A percentile compares a stretch with the other conserved stretches of the same genome.
These are phyloP conservation scores for Penicillium coffeae DNA, from an alignment of 495 filamentous ascomycete species.

Conservation along the genomic window DNA sequence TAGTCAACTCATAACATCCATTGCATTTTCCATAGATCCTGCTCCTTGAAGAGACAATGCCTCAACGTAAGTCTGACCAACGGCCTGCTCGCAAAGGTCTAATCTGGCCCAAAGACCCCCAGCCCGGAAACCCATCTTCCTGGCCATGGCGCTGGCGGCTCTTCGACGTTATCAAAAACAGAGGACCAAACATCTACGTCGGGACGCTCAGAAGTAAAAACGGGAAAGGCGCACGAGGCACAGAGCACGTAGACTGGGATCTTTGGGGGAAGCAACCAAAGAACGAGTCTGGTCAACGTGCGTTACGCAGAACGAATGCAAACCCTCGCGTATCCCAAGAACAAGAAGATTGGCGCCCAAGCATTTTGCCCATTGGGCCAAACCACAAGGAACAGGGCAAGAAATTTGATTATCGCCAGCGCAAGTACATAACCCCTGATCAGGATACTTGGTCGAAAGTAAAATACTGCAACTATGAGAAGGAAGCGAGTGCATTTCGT, in stretches of 20 bases:
- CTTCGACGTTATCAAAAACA: constrained; percentile 33
- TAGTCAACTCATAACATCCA: neutral
- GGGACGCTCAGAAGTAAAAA: constrained; percentile 13
- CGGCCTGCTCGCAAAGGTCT: constrained; percentile 12
- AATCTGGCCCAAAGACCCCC: constrained; percentile 42
- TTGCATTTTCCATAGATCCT: too few species aligned
- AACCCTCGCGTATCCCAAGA: too few species aligned
- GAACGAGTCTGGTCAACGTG: neutral
- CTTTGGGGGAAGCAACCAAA: constrained; percentile 12
- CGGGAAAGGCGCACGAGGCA: neutral
- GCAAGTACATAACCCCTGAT: constrained; percentile 29
- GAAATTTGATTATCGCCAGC: constrained; percentile 28
- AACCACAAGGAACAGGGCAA: constrained; percentile 11
- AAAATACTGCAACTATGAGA: constrained; percentile 21
- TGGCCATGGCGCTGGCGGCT: constrained; percentile 36
- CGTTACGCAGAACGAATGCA: too few species aligned
- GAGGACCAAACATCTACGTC: constrained; percentile 44
- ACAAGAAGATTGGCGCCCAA: too few species aligned
- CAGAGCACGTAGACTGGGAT: constrained; percentile 15
- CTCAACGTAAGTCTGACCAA: neutral
- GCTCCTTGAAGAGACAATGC: too few species aligned
- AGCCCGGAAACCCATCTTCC: constrained; percentile 27
- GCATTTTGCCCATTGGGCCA: constrained; percentile 15
- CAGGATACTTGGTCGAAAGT: constrained; percentile 27
- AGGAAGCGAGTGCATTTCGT: constrained; percentile 1